Conservation (phyloP, 2,329 filamentous ascomycete species). For the Colletotrichum scovillei region DNA sequence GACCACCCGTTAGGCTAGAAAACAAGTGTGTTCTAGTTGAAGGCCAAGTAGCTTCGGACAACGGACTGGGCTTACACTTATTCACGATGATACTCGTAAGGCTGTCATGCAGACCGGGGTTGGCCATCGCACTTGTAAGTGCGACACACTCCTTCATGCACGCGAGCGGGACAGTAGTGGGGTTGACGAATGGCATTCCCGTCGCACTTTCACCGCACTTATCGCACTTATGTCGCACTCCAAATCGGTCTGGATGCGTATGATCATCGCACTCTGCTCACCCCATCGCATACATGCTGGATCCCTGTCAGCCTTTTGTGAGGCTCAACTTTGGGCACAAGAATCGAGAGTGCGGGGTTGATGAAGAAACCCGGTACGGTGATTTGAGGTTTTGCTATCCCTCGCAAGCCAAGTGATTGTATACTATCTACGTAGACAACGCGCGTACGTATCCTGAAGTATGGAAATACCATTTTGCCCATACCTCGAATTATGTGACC, state of each 20-base stretch:
- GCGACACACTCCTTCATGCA: neutral
- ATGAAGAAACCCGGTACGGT: neutral
- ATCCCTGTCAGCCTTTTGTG: neutral
- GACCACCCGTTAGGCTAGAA: neutral
- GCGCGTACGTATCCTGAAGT: neutral
- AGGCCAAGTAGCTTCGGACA: neutral
- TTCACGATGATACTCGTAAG: neutral
- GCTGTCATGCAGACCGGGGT: neutral
- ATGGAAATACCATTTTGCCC: neutral
- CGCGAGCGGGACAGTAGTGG: too few species aligned
- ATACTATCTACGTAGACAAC: too few species aligned
- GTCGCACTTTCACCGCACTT: neutral
- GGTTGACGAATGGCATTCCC: neutral
- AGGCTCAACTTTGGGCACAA: neutral
- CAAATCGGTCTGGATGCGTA: neutral
- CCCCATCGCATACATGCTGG: neutral
- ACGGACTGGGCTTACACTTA: neutral
- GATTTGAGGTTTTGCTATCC: neutral
- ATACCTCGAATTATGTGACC: neutral
- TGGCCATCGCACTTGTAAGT: neutral
- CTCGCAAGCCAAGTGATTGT: neutral
- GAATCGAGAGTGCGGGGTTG: neutral
- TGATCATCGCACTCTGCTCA: neutral
- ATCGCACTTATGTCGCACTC: conserved; percentile 7
- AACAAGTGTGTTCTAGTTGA: neutral